phyloP scores from a whole-genome alignment of 2,329 filamentous ascomycete species.

The Bretziella fagacearum region DNA sequence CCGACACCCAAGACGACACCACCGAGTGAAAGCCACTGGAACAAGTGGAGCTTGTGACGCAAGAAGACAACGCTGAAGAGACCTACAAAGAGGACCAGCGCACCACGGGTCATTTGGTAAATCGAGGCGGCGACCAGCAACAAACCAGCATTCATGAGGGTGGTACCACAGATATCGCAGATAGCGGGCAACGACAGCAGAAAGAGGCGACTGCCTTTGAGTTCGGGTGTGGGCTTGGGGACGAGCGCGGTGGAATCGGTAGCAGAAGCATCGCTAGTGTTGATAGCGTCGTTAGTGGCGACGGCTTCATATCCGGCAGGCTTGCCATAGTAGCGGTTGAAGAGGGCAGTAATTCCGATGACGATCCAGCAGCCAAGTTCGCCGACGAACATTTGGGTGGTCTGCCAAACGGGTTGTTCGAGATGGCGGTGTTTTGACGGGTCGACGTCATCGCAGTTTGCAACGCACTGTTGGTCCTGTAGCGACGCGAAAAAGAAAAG shows the following conservation, averaged over 20 bases:
- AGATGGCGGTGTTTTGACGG: slow-evolving; percentile 54
- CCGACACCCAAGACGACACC: slow-evolving; percentile 80
- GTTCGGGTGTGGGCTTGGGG: slow-evolving; percentile 38
- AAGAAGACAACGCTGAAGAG: slow-evolving; percentile 89
- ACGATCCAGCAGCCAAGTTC: slow-evolving; percentile 95
- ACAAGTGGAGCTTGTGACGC: slow-evolving; percentile 58
- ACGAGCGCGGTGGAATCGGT: slow-evolving; percentile 22
- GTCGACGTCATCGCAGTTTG: slow-evolving; percentile 61
- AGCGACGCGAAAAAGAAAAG: too few relatives aligned
- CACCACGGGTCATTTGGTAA: slow-evolving; percentile 96
- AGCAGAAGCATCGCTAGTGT: slow-evolving; percentile 28
- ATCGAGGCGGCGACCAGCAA: slow-evolving; percentile 90
- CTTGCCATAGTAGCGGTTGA: slow-evolving; percentile 35
- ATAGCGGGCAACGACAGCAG: slow-evolving; percentile 73
- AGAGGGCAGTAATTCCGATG: slow-evolving; percentile 51
- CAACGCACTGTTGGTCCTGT: slow-evolving; percentile 91
- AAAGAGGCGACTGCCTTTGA: slow-evolving; percentile 54
- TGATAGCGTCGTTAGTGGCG: slow-evolving; percentile 19
- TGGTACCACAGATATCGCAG: slow-evolving; percentile 89
- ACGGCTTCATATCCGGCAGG: slow-evolving; percentile 51
- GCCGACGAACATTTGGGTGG: slow-evolving; percentile 93
- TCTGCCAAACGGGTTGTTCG: slow-evolving; percentile 92
- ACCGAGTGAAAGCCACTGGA: slow-evolving; percentile 81
- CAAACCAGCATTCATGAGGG: slow-evolving; percentile 90
- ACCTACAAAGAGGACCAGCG: slow-evolving; percentile 87